These are phyloP conservation scores for Malassezia obtusa DNA, from an alignment of 1,284 basidiomycete genomes.

Conservation along the genomic window DNA sequence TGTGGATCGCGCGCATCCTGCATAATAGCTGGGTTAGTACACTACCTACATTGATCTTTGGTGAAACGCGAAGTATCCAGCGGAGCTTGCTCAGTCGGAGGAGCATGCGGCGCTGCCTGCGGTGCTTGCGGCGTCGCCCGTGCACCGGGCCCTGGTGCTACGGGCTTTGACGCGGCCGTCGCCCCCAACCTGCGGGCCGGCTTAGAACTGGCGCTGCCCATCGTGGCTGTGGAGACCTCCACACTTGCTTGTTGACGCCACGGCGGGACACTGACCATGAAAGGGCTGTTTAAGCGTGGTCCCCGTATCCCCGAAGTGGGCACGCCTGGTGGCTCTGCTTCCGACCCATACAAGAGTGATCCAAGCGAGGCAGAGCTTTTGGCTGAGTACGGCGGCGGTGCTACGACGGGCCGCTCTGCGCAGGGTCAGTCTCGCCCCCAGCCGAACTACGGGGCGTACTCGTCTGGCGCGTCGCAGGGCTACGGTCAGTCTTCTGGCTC, in stretches of 20 bases:
- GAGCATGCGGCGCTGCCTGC: background rate
- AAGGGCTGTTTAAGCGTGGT: slow-evolving; percentile 9
- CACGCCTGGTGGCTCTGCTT: background rate
- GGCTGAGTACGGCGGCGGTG: slow-evolving; percentile 40
- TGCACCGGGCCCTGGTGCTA: background rate
- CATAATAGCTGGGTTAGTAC: slow-evolving; percentile 3
- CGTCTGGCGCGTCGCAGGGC: too few species aligned
- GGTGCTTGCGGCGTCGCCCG: background rate
- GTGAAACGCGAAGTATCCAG: slow-evolving; percentile 5
- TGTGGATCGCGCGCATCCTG: slow-evolving; percentile 14
- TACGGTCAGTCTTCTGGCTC: too few species aligned
- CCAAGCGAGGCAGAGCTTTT: slow-evolving; percentile 31
- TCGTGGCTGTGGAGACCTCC: slow-evolving; percentile 5
- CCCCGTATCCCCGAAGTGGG: slow-evolving; percentile 11
- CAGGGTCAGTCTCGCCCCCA: background rate
- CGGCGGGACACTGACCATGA: slow-evolving; percentile 4
- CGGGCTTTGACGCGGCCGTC: background rate
- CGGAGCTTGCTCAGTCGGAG: background rate
- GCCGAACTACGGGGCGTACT: background rate
- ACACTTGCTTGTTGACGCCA: background rate
- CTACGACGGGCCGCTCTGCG: background rate
- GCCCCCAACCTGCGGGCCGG: slow-evolving; percentile 5
- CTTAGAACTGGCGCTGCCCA: slow-evolving; percentile 16
- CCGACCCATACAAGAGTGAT: background rate
- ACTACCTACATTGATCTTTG: slow-evolving; percentile 10